Percentiles rank a stretch among this genome's conserved stretches.
Evolutionary conservation across 2,329 filamentous ascomycete species (phyloP).

Genomic region (Mariannaea elegans): DNA sequence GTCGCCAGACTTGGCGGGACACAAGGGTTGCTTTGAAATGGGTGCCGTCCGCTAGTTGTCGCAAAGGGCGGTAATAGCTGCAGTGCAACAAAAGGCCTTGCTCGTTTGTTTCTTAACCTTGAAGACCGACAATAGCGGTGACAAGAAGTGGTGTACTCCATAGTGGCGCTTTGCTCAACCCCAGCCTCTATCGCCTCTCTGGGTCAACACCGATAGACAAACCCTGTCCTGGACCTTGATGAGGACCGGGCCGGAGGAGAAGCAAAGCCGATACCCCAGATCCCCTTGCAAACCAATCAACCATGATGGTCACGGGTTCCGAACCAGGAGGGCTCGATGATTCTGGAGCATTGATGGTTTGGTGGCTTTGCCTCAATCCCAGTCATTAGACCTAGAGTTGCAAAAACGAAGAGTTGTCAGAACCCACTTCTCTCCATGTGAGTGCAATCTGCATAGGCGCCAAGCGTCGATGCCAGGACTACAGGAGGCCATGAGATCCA

Average conservation of each 20-base stretch:
- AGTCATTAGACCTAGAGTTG: no score
- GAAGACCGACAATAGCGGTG: conserved; percentile 8
- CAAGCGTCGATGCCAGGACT: background rate
- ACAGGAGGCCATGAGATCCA: background rate
- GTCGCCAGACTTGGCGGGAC: background rate
- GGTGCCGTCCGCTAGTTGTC: background rate
- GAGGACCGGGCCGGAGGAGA: no score
- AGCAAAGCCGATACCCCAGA: no score
- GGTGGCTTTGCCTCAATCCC: no score
- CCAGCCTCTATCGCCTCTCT: background rate
- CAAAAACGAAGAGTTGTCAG: no score
- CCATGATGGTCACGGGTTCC: no score
- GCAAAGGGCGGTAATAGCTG: conserved; percentile 2
- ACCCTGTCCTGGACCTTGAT: background rate
- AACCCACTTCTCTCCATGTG: background rate
- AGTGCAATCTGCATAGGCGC: background rate
- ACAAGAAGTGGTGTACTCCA: background rate
- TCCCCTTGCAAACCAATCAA: no score
- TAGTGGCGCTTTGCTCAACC: background rate
- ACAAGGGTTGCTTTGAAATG: background rate
- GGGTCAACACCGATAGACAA: background rate
- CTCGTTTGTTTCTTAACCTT: background rate
- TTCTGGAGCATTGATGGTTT: no score
- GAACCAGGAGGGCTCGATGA: no score
- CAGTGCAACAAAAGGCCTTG: no score